Evolutionary conservation across 257 asterid species (phyloP), one percentile per base, ranked within the genome.

Genomic region (Capsicum chinense): DNA sequence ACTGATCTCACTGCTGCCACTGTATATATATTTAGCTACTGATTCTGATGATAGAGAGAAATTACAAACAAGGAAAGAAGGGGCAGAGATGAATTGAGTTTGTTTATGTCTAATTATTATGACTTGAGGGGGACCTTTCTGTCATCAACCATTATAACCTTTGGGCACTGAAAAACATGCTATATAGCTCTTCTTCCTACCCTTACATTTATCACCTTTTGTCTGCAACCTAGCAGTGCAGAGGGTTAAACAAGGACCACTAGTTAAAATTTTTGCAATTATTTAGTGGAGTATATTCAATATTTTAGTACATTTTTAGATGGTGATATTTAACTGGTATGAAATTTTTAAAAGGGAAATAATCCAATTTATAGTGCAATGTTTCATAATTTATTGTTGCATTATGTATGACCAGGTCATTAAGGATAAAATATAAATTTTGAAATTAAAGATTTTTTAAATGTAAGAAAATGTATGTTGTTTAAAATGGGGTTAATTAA

Each of bases 121-220:
- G 74, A 79, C 63, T 84, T 93, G 97, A 93, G 90, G 91, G 90
- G 37, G 98, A 94, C 97, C 86, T 84, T 93, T 83, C 86, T 73
- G 58, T 86, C 88, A 88, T 87, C 83, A 88, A 87, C 91, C 91
- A 90, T 86, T 89, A 86, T 87, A 87, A 92, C 91, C 91, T 88
- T 80, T 91, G 97, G 97, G 97, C 98, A 94, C 98, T 94, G 98
- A 94, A 94, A 94, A 94, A 83, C 97, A 94, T 94, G 98, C 83
- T 39, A 26, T 26, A 26, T 26, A 39, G 44, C 44, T 84, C 80
- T 85, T 85, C 59, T 83, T 87, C 83, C 59, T 56, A 13, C 71
- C 47, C 71, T 88, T 80, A 14, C 79, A 69, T 69, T 69, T 69
- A 8, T 42, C 54, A 69, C 56, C 8, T 42, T 69, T 26, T 26